Conservation (phyloP, 1,284 basidiomycete genomes). For the Sporisorium scitamineum region DNA sequence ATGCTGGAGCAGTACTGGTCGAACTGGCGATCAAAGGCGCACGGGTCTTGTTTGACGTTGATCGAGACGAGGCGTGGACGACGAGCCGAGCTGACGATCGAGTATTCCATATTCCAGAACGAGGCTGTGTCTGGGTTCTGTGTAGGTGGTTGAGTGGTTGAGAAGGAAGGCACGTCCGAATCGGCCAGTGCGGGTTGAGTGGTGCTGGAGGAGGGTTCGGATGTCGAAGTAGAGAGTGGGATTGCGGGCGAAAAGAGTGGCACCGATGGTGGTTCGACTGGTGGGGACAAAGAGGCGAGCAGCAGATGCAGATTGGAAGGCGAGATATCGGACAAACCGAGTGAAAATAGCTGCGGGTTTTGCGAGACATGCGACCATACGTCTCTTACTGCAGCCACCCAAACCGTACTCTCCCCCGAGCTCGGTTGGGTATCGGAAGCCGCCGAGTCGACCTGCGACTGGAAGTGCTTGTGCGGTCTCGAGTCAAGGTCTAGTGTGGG, state of each 20-base stretch:
- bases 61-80: slow-evolving; percentile 52
- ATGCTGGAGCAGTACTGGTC: slow-evolving; percentile 50
- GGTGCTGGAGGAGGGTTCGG: slow-evolving; percentile 21
- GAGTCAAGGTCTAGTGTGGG: slow-evolving; percentile 46
- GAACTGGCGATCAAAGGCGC: slow-evolving; percentile 48
- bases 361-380: slow-evolving; percentile 47
- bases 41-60: slow-evolving; percentile 56
- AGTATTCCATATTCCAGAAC: slow-evolving; percentile 45
- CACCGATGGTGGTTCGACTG: slow-evolving; percentile 25
- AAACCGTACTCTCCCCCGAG: background rate
- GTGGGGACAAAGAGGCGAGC: slow-evolving; percentile 19
- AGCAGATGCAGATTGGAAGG: slow-evolving; percentile 23
- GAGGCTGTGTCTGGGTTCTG: slow-evolving; percentile 1
- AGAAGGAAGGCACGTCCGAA: slow-evolving; percentile 15
- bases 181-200: slow-evolving; percentile 8
- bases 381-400: slow-evolving; percentile 15
- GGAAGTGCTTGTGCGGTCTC: slow-evolving; percentile 11
- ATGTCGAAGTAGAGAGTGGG: slow-evolving; percentile 36
- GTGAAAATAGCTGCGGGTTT: slow-evolving; percentile 53
- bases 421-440: background rate
- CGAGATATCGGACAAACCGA: slow-evolving; percentile 56
- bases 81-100: slow-evolving; percentile 27
- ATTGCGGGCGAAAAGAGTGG: slow-evolving; percentile 39
- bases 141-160: background rate
- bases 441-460: slow-evolving; percentile 1